Conservation (phyloP, 208 protist species). For the Trypanosoma vivax region DNA sequence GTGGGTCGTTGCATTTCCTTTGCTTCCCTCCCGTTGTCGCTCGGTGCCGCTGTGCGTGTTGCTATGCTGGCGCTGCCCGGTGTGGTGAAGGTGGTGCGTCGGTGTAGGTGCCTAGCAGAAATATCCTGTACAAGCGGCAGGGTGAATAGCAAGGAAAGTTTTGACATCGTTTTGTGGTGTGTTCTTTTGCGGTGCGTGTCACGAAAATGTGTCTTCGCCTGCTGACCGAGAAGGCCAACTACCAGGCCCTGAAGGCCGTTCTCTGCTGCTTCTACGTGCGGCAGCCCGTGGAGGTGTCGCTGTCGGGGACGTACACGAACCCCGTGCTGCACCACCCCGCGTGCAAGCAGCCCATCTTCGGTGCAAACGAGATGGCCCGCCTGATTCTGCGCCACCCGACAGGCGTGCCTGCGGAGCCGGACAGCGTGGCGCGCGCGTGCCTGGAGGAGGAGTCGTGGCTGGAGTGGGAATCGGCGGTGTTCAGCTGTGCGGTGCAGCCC, state of each 20-base stretch:
- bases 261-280: conserved; percentile 43
- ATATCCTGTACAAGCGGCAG: no score
- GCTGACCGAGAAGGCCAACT: conserved; percentile 83
- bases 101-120: no score
- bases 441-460: conserved; percentile 71
- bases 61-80: no score
- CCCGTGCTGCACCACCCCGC: conserved; percentile 49
- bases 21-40: no score
- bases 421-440: conserved; percentile 10
- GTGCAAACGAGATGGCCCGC: conserved; percentile 64
- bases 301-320: conserved; percentile 55
- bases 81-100: no score
- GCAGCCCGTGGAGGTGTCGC: conserved; percentile 52
- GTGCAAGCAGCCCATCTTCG: conserved; percentile 38
- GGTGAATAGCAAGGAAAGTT: no score
- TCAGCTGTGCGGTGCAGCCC: conserved; percentile 41
- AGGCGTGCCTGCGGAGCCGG: not conserved
- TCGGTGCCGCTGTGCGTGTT: no score
- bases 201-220: conserved; percentile 41
- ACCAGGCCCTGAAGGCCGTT: conserved; percentile 80
- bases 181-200: no score
- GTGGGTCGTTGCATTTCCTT: no score
- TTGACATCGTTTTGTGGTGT: no score
- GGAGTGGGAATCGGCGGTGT: conserved; percentile 70
- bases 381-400: conserved; percentile 14